phyloP scores from a whole-genome alignment of 805 yeast genomes.

The Nakazawaea ishiwadae region DNA sequence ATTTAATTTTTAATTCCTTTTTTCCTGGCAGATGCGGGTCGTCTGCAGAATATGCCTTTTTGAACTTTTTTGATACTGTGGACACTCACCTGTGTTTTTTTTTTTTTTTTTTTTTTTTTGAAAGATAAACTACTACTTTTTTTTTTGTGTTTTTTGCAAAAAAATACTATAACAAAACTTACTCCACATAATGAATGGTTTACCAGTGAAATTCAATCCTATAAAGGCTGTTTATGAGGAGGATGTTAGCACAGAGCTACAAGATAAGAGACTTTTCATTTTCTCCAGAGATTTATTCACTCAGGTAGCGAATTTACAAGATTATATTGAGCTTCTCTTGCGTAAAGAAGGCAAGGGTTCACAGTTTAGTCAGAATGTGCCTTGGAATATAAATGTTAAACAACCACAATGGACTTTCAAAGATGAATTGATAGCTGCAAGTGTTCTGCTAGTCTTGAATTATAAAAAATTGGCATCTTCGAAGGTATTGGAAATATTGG shows the following conservation, averaged over 20 bases:
- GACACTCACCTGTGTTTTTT: too few species aligned
- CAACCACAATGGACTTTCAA: constrained; percentile 1
- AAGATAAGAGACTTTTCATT: constrained; percentile 1
- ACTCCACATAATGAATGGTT: background rate
- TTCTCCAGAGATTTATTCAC: constrained; percentile 5
- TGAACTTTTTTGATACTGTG: too few species aligned
- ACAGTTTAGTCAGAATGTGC: background rate
- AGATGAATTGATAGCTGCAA: constrained; percentile 5
- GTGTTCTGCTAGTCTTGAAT: background rate
- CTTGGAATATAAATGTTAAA: constrained; percentile 6
- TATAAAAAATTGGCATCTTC: constrained; percentile 4
- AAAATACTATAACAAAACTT: too few species aligned
- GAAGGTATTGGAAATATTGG: background rate
- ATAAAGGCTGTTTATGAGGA: background rate
- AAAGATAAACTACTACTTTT: too few species aligned
- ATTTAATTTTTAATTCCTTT: too few species aligned
- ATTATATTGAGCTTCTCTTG: constrained; percentile 4
- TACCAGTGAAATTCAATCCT: constrained; percentile 1
- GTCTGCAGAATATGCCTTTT: too few species aligned
- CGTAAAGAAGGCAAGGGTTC: background rate
- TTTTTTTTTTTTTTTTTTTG: too few species aligned
- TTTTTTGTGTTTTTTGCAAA: too few species aligned
- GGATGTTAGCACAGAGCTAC: background rate
- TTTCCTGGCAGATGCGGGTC: too few species aligned
- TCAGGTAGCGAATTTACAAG: constrained; percentile 4